Conservation (phyloP, 192 early-diverging fungal species). For the Pilobolus umbonatus region DNA sequence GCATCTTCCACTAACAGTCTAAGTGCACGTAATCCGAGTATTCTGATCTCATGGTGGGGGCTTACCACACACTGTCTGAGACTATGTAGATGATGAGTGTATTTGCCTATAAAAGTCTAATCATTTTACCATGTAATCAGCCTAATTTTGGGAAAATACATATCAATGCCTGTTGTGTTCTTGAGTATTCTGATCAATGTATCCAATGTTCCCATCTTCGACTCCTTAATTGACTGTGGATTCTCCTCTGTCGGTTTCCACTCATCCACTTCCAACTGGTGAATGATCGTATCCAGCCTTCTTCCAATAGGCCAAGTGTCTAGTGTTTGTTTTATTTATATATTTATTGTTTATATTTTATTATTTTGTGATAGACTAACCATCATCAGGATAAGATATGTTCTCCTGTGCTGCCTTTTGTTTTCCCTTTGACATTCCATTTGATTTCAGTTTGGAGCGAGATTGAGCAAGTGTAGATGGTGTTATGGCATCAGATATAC, state of each 20-base stretch:
- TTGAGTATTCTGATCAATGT: slow-evolving; percentile 29
- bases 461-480: slow-evolving; percentile 9
- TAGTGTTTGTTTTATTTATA: not conserved
- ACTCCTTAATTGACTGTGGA: slow-evolving; percentile 7
- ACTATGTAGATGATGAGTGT: slow-evolving; percentile 22
- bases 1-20: slow-evolving; percentile 49
- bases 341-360: not conserved
- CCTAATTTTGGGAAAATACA: slow-evolving; percentile 21
- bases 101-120: not conserved
- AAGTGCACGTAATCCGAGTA: slow-evolving; percentile 58
- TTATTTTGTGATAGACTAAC: not conserved
- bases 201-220: slow-evolving; percentile 28
- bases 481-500: slow-evolving; percentile 74
- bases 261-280: slow-evolving; percentile 16
- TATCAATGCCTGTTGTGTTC: slow-evolving; percentile 26
- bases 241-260: slow-evolving; percentile 14
- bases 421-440: slow-evolving; percentile 16
- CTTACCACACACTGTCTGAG: slow-evolving; percentile 44
- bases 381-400: slow-evolving; percentile 32
- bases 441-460: slow-evolving; percentile 18
- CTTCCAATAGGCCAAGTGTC: slow-evolving; percentile 26
- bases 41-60: slow-evolving; percentile 51
- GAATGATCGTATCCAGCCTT: slow-evolving; percentile 12
- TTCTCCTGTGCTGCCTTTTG: slow-evolving; percentile 25
- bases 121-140: slow-evolving; percentile 23